Evolutionary conservation across 2,329 filamentous ascomycete genomes (phyloP).

Genomic region (Paecilomyces variotii): DNA sequence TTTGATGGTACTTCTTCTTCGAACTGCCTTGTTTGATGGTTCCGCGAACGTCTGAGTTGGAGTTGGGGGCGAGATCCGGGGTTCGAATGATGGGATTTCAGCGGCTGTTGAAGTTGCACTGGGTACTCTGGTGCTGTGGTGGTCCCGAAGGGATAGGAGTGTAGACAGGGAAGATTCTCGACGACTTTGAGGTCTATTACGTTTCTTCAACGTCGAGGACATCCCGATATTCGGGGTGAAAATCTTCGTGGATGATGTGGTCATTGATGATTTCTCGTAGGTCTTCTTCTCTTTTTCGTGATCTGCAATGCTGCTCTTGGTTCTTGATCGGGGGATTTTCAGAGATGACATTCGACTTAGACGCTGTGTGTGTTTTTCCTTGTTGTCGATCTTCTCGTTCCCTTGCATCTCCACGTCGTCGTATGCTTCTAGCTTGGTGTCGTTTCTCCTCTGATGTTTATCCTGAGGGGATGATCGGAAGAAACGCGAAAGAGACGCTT

Average conservation of each 20-base stretch:
- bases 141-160: neutral
- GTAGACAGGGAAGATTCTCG: neutral
- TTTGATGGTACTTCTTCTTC: neutral
- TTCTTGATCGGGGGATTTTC: neutral
- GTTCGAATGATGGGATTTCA: neutral
- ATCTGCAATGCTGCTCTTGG: neutral
- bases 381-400: neutral
- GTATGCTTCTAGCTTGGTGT: neutral
- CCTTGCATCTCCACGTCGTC: neutral
- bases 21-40: neutral
- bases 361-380: neutral
- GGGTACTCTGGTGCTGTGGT: neutral
- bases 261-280: neutral
- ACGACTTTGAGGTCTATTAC: neutral
- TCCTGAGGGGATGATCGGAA: neutral
- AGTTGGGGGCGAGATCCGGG: neutral
- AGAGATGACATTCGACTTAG: neutral
- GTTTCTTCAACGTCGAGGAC: neutral
- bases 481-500: neutral
- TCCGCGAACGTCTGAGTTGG: neutral
- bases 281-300: neutral
- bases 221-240: neutral
- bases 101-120: neutral
- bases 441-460: neutral
- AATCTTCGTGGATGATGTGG: neutral